phyloP scores from a whole-genome alignment of 2,329 filamentous ascomycete species.

The Escovopsis sp. region DNA sequence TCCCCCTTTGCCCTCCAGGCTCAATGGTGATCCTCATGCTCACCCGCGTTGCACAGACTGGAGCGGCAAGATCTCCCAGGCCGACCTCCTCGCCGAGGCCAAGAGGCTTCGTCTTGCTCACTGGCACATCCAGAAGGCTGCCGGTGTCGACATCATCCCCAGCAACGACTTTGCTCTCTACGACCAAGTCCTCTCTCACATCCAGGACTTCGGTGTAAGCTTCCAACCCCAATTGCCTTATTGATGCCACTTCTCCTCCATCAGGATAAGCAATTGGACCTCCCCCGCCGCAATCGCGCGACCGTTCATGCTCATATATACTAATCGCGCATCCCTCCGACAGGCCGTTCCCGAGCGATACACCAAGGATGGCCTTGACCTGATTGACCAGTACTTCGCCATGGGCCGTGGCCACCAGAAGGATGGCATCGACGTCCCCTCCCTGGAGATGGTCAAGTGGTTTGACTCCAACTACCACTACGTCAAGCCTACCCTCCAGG shows the following conservation, averaged over 20 bases:
- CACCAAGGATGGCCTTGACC: conserved; percentile 73
- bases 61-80: conserved; percentile 85
- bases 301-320: background rate
- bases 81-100: conserved; percentile 82
- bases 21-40: no score
- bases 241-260: no score
- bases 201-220: conserved; percentile 88
- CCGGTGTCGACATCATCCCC: conserved; percentile 92
- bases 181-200: conserved; percentile 94
- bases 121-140: conserved; percentile 99
- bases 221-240: background rate
- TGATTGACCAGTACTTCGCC: conserved; percentile 95
- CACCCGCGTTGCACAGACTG: conserved; percentile 38
- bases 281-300: no score
- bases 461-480: conserved; percentile 99
- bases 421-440: conserved; percentile 81
- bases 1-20: no score
- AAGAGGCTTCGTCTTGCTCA: conserved; percentile 93
- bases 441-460: conserved; percentile 99
- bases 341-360: conserved; percentile 88
- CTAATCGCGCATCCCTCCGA: conserved; percentile 2
- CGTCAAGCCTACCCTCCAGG: conserved; percentile 95
- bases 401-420: conserved; percentile 99
- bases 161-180: conserved; percentile 99
- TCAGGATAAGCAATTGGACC: background rate